Conservation (phyloP, 1,284 basidiomycete genomes). For the Marasmius tenuissimus region DNA sequence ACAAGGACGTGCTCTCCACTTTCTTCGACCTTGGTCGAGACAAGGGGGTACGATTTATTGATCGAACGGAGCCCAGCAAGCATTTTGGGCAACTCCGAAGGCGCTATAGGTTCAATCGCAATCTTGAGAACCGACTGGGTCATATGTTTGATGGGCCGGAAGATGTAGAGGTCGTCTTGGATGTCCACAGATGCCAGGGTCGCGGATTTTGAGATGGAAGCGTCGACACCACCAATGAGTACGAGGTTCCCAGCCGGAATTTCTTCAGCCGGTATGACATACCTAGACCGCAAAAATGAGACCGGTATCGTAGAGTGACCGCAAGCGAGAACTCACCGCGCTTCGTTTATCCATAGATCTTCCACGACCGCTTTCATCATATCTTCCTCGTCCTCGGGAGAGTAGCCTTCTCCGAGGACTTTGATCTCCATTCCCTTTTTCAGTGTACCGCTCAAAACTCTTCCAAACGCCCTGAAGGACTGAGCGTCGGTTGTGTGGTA, state of each 20-base stretch:
- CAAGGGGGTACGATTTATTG: slow-evolving; percentile 97
- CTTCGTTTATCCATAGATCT: slow-evolving; percentile 87
- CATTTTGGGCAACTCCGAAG: slow-evolving; percentile 99
- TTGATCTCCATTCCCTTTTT: slow-evolving; percentile 84
- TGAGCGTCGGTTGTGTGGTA: slow-evolving; percentile 96
- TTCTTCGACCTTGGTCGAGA: slow-evolving; percentile 96
- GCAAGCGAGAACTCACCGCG: slow-evolving; percentile 54
- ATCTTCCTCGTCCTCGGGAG: slow-evolving; percentile 97
- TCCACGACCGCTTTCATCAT: slow-evolving; percentile 90
- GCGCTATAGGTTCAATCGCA: slow-evolving; percentile 96
- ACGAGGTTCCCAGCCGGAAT: slow-evolving; percentile 93
- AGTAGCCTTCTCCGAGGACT: slow-evolving; percentile 97
- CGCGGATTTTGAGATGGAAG: slow-evolving; percentile 93
- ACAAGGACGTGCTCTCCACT: slow-evolving; percentile 97
- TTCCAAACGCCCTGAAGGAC: slow-evolving; percentile 94
- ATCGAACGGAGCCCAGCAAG: slow-evolving; percentile 93
- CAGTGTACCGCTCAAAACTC: slow-evolving; percentile 91
- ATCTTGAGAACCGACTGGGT: slow-evolving; percentile 98
- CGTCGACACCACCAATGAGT: slow-evolving; percentile 89
- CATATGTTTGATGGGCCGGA: slow-evolving; percentile 94
- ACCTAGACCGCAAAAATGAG: slow-evolving; percentile 49
- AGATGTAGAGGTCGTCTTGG: slow-evolving; percentile 89
- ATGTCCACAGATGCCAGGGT: slow-evolving; percentile 78
- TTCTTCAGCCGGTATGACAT: slow-evolving; percentile 86
- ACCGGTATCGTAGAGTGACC: slow-evolving; percentile 1